These are phyloP conservation scores for Avicennia marina DNA, from an alignment of 257 asterid species.

Conservation along the genomic window DNA sequence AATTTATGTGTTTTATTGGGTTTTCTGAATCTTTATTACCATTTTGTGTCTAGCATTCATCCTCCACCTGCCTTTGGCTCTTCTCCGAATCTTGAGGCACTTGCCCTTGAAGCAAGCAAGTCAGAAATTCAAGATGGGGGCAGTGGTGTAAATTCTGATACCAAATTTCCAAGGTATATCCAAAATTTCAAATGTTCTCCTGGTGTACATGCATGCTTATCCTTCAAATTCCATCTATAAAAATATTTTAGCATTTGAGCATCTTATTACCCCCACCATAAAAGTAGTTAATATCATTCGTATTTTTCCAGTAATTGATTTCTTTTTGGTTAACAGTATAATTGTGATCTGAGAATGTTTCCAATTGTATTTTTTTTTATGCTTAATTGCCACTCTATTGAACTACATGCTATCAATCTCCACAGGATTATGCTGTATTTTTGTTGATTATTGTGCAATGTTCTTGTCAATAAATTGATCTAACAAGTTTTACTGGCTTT, in stretches of 20 bases:
- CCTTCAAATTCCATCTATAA: too few relatives aligned
- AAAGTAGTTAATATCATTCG: not conserved
- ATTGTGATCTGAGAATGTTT: not conserved
- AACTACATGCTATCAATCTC: not conserved
- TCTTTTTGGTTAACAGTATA: not conserved
- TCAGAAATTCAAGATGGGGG: conserved; percentile 44
- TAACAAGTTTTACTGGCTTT: not conserved
- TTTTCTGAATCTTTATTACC: conserved; percentile 7
- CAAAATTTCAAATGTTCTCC: conserved; percentile 12
- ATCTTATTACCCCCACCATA: not conserved
- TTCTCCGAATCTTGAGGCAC: conserved; percentile 67
- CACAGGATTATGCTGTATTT: not conserved
- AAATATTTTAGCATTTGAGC: conserved; percentile 1
- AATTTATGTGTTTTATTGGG: conserved; percentile 2
- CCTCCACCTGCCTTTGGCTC: conserved; percentile 89
- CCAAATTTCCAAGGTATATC: conserved; percentile 39
- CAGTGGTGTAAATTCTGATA: conserved; percentile 19
- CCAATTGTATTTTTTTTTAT: not conserved
- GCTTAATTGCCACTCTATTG: not conserved
- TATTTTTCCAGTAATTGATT: conserved; percentile 7
- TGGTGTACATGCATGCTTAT: not conserved
- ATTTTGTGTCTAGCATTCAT: conserved; percentile 45
- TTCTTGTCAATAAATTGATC: conserved; percentile 9
- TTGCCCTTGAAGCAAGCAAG: conserved; percentile 54
- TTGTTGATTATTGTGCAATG: not conserved